Conservation (phyloP, 257 asterid species). For the Leptodermis oblonga region DNA sequence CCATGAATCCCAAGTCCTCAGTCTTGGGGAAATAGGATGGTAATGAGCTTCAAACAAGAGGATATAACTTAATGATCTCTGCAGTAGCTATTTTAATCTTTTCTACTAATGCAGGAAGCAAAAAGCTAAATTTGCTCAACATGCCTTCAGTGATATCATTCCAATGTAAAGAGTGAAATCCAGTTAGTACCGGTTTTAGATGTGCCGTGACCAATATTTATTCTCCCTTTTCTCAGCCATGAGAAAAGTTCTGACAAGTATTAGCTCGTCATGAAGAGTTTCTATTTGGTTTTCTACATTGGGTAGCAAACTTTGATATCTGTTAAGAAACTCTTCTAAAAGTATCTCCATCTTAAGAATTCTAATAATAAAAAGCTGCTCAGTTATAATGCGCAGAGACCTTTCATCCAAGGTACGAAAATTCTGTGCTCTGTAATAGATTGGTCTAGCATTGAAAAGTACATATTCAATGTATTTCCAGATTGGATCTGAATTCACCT, state of each 20-base stretch:
- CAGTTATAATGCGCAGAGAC: neutral
- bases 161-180: neutral
- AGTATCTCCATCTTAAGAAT: conserved; percentile 1
- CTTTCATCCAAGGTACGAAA: neutral
- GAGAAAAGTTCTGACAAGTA: neutral
- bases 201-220: neutral
- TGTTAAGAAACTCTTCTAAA: conserved; percentile 3
- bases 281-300: neutral
- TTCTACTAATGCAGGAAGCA: conserved; percentile 2
- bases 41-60: neutral
- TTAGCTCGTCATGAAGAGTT: neutral
- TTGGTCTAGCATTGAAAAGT: neutral
- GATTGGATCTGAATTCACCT: neutral
- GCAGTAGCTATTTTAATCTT: neutral
- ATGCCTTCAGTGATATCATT: neutral
- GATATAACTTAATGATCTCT: neutral
- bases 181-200: neutral
- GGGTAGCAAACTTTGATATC: neutral
- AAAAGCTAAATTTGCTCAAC: too few relatives aligned
- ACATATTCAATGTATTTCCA: neutral
- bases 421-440: neutral
- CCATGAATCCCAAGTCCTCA: conserved; percentile 11
- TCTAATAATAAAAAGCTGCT: neutral
- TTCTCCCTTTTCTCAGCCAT: neutral
- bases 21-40: neutral